phyloP scores from a whole-genome alignment of 345 rosid genomes.

The Turritis glabra region DNA sequence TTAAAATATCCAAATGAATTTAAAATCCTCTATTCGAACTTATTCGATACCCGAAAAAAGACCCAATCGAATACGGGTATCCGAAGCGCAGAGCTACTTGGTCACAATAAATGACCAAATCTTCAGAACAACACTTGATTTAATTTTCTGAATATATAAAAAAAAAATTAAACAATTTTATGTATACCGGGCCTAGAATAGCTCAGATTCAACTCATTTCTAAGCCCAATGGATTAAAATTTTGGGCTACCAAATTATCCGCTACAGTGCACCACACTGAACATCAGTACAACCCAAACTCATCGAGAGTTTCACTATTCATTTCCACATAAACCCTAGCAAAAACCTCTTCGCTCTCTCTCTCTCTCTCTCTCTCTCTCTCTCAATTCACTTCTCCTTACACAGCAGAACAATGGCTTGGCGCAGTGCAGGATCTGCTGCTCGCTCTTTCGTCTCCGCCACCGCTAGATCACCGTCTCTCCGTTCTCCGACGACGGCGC shows the following conservation, averaged over 20 bases:
- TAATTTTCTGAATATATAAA: too few relatives aligned
- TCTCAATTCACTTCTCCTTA: conserved; percentile 10
- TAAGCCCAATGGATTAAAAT: background rate
- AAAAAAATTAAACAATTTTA: too few relatives aligned
- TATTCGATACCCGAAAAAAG: too few relatives aligned
- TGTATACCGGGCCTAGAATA: background rate
- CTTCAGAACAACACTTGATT: too few relatives aligned
- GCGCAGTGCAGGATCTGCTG: conserved; percentile 49
- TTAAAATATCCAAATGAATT: too few relatives aligned
- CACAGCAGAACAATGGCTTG: conserved; percentile 41
- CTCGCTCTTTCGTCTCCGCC: conserved; percentile 47
- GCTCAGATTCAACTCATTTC: too few relatives aligned
- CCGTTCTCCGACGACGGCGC: conserved; percentile 50
- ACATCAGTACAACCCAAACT: background rate
- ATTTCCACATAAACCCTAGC: conserved; percentile 43
- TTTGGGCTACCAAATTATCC: background rate
- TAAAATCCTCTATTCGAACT: too few relatives aligned
- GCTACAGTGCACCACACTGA: background rate
- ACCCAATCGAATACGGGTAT: too few relatives aligned
- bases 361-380: background rate
- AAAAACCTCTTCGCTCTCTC: conserved; percentile 10
- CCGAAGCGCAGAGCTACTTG: too few relatives aligned
- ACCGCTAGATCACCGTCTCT: conserved; percentile 60
- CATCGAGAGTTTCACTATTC: background rate
- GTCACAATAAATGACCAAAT: too few relatives aligned